Evolutionary conservation across 257 asterid species (phyloP).

Genomic region (Anisodus acutangulus): DNA sequence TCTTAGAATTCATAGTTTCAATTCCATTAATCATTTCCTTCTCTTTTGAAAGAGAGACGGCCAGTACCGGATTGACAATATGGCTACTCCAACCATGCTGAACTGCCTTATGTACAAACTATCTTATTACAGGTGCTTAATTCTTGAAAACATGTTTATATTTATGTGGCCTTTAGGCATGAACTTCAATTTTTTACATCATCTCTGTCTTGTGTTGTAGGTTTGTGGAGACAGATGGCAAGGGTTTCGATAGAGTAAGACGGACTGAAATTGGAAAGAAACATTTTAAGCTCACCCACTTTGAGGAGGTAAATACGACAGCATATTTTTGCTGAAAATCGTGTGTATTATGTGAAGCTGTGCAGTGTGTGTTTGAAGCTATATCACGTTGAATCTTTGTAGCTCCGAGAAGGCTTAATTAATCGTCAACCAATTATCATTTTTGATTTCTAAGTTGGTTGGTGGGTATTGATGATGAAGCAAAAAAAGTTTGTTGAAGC

Average conservation of each 20-base stretch:
- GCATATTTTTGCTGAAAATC: background rate
- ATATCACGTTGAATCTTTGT: background rate
- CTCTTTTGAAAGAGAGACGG: conserved; percentile 85
- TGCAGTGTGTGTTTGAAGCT: background rate
- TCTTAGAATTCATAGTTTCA: conserved; percentile 4
- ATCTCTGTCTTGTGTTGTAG: conserved; percentile 48
- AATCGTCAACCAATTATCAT: background rate
- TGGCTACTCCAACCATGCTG: conserved; percentile 98
- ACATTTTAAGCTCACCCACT: conserved; percentile 84
- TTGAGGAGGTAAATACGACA: conserved; percentile 75
- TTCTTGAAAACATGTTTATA: conserved; percentile 26
- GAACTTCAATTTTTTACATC: background rate
- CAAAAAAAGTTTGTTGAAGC: background rate
- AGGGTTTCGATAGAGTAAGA: conserved; percentile 92
- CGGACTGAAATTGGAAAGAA: conserved; percentile 97
- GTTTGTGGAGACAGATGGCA: conserved; percentile 96
- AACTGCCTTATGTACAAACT: conserved; percentile 98
- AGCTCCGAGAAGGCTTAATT: background rate
- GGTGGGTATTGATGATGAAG: background rate
- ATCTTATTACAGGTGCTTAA: conserved; percentile 82
- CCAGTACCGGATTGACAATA: conserved; percentile 91
- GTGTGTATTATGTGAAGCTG: background rate
- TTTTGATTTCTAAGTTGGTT: background rate
- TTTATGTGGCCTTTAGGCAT: background rate
- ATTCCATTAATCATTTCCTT: conserved; percentile 20